Conservation (phyloP, 129 eudicot genomes). For the Saussurea involucrata region DNA sequence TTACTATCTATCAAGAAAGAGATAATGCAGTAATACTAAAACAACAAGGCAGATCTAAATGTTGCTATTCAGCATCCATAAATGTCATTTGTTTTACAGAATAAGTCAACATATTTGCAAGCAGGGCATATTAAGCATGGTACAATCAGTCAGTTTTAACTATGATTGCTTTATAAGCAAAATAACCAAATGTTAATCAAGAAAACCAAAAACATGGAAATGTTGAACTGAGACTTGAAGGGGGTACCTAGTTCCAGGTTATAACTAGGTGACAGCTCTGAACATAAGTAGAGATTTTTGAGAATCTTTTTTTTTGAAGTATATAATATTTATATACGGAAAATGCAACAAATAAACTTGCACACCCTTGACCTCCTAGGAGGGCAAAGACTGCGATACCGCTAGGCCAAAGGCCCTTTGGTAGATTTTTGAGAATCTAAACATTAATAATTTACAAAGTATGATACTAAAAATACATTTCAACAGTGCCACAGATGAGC, state of each 20-base stretch:
- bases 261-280: background rate
- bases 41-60: background rate
- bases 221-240: background rate
- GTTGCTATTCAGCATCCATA: background rate
- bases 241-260: background rate
- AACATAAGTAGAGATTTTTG: too few species aligned
- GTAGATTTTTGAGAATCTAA: background rate
- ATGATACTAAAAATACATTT: background rate
- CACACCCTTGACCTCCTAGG: too few species aligned
- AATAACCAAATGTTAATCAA: background rate
- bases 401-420: too few species aligned
- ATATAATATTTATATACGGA: too few species aligned
- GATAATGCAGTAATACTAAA: background rate
- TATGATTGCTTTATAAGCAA: background rate
- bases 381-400: too few species aligned
- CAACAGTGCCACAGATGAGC: background rate
- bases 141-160: background rate
- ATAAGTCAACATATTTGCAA: background rate
- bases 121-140: background rate
- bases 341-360: too few species aligned
- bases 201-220: background rate
- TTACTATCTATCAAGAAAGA: background rate
- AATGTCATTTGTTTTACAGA: background rate
- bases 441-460: background rate
- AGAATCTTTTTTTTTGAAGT: too few species aligned